Evolutionary conservation across 78 protist species (phyloP).

Genomic region (Anaeramoeba flamelloides): DNA sequence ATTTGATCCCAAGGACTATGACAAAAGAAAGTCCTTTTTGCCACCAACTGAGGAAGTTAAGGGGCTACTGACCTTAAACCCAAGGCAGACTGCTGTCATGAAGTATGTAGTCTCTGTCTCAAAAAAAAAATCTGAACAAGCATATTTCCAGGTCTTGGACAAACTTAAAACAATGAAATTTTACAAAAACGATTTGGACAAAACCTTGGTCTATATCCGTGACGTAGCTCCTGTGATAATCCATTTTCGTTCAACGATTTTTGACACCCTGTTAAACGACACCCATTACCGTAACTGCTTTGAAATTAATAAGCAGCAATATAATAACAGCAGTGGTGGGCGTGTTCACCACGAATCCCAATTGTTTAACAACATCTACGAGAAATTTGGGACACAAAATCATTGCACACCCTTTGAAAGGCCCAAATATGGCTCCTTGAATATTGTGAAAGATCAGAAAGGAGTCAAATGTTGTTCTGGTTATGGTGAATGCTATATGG

Average conservation of each 20-base stretch:
- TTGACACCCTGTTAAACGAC: neutral
- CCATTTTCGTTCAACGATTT: neutral
- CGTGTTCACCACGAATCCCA: neutral
- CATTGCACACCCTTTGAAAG: neutral
- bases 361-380: neutral
- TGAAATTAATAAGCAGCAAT: too few species aligned
- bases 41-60: neutral
- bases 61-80: neutral
- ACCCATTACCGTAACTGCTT: neutral
- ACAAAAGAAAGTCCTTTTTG: neutral
- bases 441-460: neutral
- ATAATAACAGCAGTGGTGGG: too few species aligned
- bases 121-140: neutral
- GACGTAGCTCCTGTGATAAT: neutral
- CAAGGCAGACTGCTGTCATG: neutral
- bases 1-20: neutral
- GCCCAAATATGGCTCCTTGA: neutral
- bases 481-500: constrained; percentile 1
- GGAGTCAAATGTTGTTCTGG: neutral
- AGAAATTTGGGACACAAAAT: too few species aligned
- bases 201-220: neutral
- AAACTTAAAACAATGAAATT: neutral
- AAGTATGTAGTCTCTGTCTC: neutral
- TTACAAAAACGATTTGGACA: neutral
- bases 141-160: neutral